Base-by-base conservation (phyloP, 2,329 filamentous ascomycete species). In the Thielaviopsis punctulata region DNA sequence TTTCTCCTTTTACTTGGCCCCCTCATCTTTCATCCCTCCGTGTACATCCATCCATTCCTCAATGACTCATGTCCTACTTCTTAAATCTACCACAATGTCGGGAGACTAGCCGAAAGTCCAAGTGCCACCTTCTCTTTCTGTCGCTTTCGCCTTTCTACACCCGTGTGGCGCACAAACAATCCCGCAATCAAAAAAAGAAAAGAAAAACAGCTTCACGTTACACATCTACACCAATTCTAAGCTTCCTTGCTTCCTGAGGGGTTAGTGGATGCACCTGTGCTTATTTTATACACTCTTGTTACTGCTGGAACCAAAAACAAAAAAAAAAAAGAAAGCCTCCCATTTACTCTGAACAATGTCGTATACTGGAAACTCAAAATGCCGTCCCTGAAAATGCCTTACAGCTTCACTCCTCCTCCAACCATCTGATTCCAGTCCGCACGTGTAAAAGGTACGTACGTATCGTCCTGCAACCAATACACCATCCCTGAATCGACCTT, bases 341-440 rank as follows among this genome's bases (percentile, higher is more conserved):
- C 8, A 9, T 15, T 18, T 19, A 41, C 2, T 41, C 36, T 41
- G 18, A 18, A 7, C n/a, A 18, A 2, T 41, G 19, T 41, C 19
- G n/a, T 41, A 41, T 41, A 41, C 36, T 19, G 18, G 36, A 41
- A 41, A 41, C 36, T 41, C 36, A 41, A 41, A 41, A 41, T 6
- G 18, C n/a, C n/a, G n/a, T n/a, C 9, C 36, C 36, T 6, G 36
- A 3, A 18, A 19, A 41, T 19, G 7, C 12, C 15, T 48, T 63
- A 90, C 56, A 93, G 66, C 68, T 81, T 90, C 19, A 86, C 82
- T 56, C 72, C 72, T 1, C 86, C 86, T 1, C 68, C 77, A 36
- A 74, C 74, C 57, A 95, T 62, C 52, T 69, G 70, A 36, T 73
- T 68, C 86, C 86, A 94, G 45, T 93, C 82, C 52, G 65, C 67